Conservation (phyloP, 331 rosid species). For the Quercus lobata region DNA sequence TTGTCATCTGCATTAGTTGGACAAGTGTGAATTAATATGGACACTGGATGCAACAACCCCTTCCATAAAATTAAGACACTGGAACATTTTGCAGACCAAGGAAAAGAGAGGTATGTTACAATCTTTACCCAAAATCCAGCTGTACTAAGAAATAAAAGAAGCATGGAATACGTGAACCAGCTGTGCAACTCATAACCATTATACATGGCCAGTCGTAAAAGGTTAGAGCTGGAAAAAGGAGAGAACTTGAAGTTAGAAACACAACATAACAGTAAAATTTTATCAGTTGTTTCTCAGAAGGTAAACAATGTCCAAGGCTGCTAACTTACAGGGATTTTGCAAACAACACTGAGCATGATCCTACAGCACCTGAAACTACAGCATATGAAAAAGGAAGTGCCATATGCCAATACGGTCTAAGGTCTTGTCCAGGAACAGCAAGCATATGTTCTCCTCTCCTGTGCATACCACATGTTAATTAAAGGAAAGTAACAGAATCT, state of each 20-base stretch:
- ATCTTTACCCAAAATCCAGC: constrained; percentile 97
- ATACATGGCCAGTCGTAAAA: constrained; percentile 86
- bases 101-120: constrained; percentile 3
- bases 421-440: constrained; percentile 74
- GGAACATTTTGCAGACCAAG: constrained; percentile 2
- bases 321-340: constrained; percentile 95
- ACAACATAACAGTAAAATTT: neutral
- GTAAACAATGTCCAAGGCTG: constrained; percentile 20
- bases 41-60: neutral
- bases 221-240: constrained; percentile 61
- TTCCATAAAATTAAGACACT: neutral
- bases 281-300: constrained; percentile 8
- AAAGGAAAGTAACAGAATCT: neutral
- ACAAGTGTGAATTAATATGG: constrained; percentile 1
- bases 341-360: constrained; percentile 96
- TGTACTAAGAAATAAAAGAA: constrained; percentile 91
- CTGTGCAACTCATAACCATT: constrained; percentile 82
- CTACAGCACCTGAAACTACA: constrained; percentile 96
- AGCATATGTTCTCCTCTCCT: constrained; percentile 83
- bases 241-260: constrained; percentile 17
- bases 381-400: constrained; percentile 94
- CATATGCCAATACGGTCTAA: constrained; percentile 83
- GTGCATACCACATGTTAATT: constrained; percentile 29
- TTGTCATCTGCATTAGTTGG: constrained; percentile 78
- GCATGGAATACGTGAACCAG: constrained; percentile 96